Evolutionary conservation across 352 stramenopile species (phyloP).

Genomic region (Elongisporangium undulatum): DNA sequence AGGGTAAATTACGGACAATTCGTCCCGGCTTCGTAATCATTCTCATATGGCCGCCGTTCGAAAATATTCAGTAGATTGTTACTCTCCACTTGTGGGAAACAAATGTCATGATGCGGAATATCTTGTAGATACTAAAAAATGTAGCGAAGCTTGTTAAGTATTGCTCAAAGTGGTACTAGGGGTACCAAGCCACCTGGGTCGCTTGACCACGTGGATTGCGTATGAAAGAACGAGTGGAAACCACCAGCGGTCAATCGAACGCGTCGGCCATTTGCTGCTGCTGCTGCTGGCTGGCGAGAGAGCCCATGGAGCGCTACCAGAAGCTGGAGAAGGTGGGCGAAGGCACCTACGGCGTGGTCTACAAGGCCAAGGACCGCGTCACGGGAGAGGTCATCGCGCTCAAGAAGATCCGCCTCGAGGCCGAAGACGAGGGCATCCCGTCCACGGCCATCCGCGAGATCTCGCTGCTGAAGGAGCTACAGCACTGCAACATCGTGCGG

Average conservation of each 20-base stretch:
- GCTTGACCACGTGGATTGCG: too few species aligned
- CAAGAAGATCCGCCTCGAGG: slow-evolving; percentile 99
- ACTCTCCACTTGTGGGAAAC: too few species aligned
- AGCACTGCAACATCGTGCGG: slow-evolving; percentile 97
- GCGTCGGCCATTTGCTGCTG: background rate
- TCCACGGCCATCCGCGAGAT: slow-evolving; percentile 99
- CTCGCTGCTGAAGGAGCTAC: slow-evolving; percentile 96
- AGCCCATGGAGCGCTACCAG: slow-evolving; percentile 89
- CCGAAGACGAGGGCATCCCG: slow-evolving; percentile 97
- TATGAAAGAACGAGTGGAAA: background rate
- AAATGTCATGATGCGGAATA: too few species aligned
- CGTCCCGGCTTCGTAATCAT: too few species aligned
- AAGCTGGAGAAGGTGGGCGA: slow-evolving; percentile 97
- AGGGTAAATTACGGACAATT: too few species aligned
- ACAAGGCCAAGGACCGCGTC: slow-evolving; percentile 97
- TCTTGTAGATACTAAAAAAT: too few species aligned
- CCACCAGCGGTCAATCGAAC: background rate
- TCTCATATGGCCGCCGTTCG: too few species aligned
- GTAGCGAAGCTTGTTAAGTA: too few species aligned
- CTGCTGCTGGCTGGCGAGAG: background rate
- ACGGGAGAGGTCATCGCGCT: slow-evolving; percentile 98
- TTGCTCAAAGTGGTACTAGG: too few species aligned
- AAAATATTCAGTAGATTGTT: too few species aligned
- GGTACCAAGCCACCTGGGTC: too few species aligned
- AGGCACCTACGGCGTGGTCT: slow-evolving; percentile 99